Percentiles rank a stretch among this genome's conserved stretches.
Conservation (phyloP, 2,329 filamentous ascomycete genomes). For the Aspergillus awamori region DNA sequence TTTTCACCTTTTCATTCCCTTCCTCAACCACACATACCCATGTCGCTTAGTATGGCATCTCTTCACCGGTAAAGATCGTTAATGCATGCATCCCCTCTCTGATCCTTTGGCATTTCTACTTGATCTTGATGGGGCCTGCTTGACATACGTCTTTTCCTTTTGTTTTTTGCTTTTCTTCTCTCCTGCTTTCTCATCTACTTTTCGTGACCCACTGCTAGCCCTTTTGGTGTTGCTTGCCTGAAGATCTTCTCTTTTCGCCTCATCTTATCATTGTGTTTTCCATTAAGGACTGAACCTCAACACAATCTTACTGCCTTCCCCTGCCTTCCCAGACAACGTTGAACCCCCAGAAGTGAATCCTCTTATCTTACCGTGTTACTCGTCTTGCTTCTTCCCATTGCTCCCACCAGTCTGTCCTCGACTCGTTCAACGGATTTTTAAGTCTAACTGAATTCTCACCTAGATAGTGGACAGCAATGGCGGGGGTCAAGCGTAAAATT, state of each 20-base stretch:
- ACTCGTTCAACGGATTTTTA: neutral
- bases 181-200: neutral
- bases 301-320: too few species aligned
- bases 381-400: neutral
- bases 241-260: too few species aligned
- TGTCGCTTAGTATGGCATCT: neutral
- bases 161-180: too few species aligned
- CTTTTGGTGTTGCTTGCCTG: too few species aligned
- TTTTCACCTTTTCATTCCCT: conserved; percentile 1
- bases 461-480: conserved; percentile 35
- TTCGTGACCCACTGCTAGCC: too few species aligned
- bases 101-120: conserved; percentile 2
- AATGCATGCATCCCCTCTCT: neutral
- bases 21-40: neutral
- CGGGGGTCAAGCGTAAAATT: conserved; percentile 40
- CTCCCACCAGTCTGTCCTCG: neutral
- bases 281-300: too few species aligned
- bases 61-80: neutral
- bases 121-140: neutral
- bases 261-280: too few species aligned
- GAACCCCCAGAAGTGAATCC: neutral
- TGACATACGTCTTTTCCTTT: neutral
- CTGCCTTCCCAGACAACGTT: too few species aligned
- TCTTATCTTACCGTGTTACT: neutral
- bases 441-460: conserved; percentile 9